Evolutionary conservation across 2,329 filamentous ascomycete genomes (phyloP), one percentile per base, ranked within the genome.

Genomic region (Trichophyton benhamiae): DNA sequence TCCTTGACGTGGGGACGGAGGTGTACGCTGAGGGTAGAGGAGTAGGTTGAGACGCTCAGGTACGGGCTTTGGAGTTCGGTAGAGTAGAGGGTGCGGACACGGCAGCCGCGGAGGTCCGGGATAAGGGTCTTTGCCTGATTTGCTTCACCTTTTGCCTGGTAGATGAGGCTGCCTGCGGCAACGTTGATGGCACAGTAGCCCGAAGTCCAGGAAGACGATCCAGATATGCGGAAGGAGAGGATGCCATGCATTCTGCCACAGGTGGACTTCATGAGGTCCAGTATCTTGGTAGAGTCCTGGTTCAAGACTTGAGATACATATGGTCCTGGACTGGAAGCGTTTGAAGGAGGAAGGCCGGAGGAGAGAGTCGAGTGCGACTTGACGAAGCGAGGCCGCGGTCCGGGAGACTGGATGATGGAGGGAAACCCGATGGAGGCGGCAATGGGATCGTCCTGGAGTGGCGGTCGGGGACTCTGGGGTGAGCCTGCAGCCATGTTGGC

Each of bases 171-270:
- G 48, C 78, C 78, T 7, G 75, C 76, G 30, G 77, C 76, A 60
- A 79, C 78, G 64, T 80, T 79, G 63, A 80, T 79, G 17, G 78
- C 77, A 67, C 78, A 80, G 63, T 79, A 79, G 33, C 77, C 78
- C 9, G 77, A 79, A 42, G 76, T 76, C 78, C 78, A 80, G 52
- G 76, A 68, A 42, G 70, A 70, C 30, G 71, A 74, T 27, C 72
- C 70, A 25, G 76, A 69, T 9, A 72, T 75, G 57, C 77, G 73
- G 67, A 79, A 80, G 44, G 76, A 80, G n/a, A 80, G 72, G 58
- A 80, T 79, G 27, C 78, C 78, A 67, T 79, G 77, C 78, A 80
- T 80, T 61, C 78, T 72, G 58, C 78, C 78, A 67, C 77, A 79
- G 2, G 78, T 79, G 22, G 77, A 79, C 64, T 79, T 79, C 78